These are phyloP conservation scores for Botryobasidium botryosum DNA, from an alignment of 768 basidiomycete species.

Conservation along the genomic window DNA sequence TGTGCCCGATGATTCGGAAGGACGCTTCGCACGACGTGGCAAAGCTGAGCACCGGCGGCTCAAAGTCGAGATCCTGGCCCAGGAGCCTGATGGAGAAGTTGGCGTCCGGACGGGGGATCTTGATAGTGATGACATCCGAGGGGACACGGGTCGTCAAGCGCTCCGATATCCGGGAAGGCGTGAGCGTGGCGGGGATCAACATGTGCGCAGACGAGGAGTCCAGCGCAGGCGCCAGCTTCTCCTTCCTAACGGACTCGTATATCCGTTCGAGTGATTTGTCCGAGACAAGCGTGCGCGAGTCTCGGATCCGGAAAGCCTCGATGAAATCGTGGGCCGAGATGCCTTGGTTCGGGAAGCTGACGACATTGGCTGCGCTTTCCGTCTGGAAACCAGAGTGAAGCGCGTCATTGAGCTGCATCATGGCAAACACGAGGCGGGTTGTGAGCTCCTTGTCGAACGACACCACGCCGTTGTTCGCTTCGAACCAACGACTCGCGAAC, in stretches of 20 bases:
- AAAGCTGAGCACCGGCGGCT: slow-evolving; percentile 72
- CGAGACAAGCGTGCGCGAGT: slow-evolving; percentile 48
- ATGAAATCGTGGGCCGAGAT: slow-evolving; percentile 67
- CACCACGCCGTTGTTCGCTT: slow-evolving; percentile 63
- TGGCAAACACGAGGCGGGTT: slow-evolving; percentile 54
- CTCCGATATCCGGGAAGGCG: slow-evolving; percentile 36
- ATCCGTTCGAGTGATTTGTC: slow-evolving; percentile 64
- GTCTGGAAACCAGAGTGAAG: slow-evolving; percentile 34
- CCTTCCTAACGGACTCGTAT: slow-evolving; percentile 50
- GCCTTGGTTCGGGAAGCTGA: slow-evolving; percentile 22
- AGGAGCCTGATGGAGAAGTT: slow-evolving; percentile 64
- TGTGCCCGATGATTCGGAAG: slow-evolving; percentile 79
- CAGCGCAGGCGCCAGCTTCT: slow-evolving; percentile 56
- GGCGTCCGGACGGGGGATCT: slow-evolving; percentile 74
- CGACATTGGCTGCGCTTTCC: slow-evolving; percentile 5
- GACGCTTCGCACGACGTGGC: slow-evolving; percentile 61
- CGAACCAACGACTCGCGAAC: slow-evolving; percentile 81
- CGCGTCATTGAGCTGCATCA: slow-evolving; percentile 78
- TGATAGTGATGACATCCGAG: slow-evolving; percentile 74
- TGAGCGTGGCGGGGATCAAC: slow-evolving; percentile 31
- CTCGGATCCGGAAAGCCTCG: slow-evolving; percentile 65
- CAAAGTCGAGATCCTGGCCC: slow-evolving; percentile 78
- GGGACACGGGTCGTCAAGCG: slow-evolving; percentile 76
- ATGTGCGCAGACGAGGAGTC: slow-evolving; percentile 22
- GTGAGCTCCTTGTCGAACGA: slow-evolving; percentile 74